Base-by-base conservation (phyloP, 1,284 basidiomycete genomes). In the Fistulina hepatica region DNA sequence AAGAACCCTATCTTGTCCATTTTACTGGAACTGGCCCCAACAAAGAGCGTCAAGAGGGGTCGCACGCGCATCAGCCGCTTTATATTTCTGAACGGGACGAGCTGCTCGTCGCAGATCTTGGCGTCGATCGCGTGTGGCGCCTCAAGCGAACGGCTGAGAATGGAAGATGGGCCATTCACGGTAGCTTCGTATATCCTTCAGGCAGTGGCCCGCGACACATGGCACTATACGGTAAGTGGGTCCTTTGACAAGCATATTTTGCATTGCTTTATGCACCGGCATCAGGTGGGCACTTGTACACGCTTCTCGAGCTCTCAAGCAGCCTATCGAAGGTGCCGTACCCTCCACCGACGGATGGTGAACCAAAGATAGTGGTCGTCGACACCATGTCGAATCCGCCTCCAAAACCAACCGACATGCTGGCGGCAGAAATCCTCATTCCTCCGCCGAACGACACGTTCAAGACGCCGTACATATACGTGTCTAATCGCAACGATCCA, bases 201-300 rank as follows among this genome's bases (percentile, higher is more conserved):
- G 82, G 82, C 1, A 60, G 69, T 19, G 82, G 82, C 2, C 81
- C 82, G 5, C 64, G 82, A 19, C 82, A 86, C 50, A 61, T 77
- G 36, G 71, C 67, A 10, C 58, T 73, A 42, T 54, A 77, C 44
- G 67, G 81, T 82, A 45, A 19, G 70, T 61, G 13, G 9, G 17
- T 32, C 12, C 21, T 34, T 31, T 42, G 12, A 45, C 34, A 5
- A 15, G 46, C 37, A 11, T 11, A 15, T 12, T 31, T 47, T 38
- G 4, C 3, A 30, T 36, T 11, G n/a, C 32, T 40, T 11, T 21
- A n/a, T n/a, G n/a, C n/a, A n/a, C n/a, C n/a, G n/a, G n/a, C n/a
- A n/a, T 15, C 45, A 79, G 76, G 67, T 36, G 68, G 65, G 7
- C 54, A 67, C 26, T 43, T 85, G 16, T 85, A 80, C 51, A 74